These are phyloP conservation scores for Microsporum ferrugineum DNA, from an alignment of 2,329 filamentous ascomycete genomes.

Conservation along the genomic window DNA sequence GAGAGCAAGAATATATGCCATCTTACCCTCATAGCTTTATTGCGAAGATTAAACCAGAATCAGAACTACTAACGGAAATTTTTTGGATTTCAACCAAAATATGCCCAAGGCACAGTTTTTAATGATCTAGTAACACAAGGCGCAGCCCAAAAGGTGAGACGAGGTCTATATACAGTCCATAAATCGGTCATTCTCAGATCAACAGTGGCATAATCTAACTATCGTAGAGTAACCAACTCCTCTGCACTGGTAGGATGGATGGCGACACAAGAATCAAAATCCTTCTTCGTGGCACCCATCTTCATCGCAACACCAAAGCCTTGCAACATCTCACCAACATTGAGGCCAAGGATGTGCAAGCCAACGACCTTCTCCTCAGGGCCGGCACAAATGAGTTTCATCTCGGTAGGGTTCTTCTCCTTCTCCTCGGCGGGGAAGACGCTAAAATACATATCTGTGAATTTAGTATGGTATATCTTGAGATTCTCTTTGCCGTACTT, in stretches of 20 bases:
- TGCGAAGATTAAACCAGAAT: background rate
- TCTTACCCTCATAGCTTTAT: background rate
- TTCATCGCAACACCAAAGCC: slow-evolving; percentile 66
- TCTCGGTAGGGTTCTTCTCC: slow-evolving; percentile 39
- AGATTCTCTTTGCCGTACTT: slow-evolving; percentile 40
- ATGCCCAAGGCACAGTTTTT: background rate
- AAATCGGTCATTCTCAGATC: background rate
- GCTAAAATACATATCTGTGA: slow-evolving; percentile 40
- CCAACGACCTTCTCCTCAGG: slow-evolving; percentile 42
- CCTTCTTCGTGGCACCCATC: slow-evolving; percentile 68
- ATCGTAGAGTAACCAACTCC: slow-evolving; percentile 46
- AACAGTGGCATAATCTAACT: background rate
- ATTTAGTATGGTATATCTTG: slow-evolving; percentile 41
- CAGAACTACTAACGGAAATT: background rate
- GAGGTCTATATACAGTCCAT: background rate
- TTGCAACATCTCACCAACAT: slow-evolving; percentile 56
- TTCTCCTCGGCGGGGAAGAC: slow-evolving; percentile 39
- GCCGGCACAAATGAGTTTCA: slow-evolving; percentile 40
- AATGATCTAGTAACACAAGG: background rate
- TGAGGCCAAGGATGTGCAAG: slow-evolving; percentile 39
- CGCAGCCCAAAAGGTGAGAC: background rate
- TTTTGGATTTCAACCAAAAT: background rate
- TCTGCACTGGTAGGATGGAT: slow-evolving; percentile 69
- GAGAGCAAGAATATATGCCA: background rate
- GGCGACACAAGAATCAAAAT: slow-evolving; percentile 63